Evolutionary conservation across 2,329 filamentous ascomycete genomes (phyloP), one percentile per base, ranked within the genome.

Genomic region (Sporothrix euskadiensis): DNA sequence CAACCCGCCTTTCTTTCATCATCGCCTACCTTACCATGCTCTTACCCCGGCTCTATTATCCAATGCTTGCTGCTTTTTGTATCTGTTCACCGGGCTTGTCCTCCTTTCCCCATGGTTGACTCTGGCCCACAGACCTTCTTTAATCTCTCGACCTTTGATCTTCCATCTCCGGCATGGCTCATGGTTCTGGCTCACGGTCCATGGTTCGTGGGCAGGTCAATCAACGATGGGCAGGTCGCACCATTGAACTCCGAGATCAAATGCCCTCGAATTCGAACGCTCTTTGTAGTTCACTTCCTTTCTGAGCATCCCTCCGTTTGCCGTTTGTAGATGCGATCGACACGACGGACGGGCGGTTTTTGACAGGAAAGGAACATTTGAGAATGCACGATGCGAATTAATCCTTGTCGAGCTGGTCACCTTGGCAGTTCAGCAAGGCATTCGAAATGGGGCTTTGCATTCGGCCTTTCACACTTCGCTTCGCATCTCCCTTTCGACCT

Each of bases 251-350:
- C 41, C 41, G 41, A 49, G 44, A 49, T 49, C 44, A 49, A 49
- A 16, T 19, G 14, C 19, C 41, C 35, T 35, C 0, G 35, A 35
- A 8, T 35, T 35, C 35, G 8, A 35, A 35, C 35, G 35, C 8
- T 35, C 49, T 4, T 54, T 4, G 56, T 10, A 41, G 12, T 10
- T 26, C 61, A 30, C 12, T 66, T 66, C 61, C 61, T 30, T 47
- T 66, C 41, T 26, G 61, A 66, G 61, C 61, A 66, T 66, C 61
- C n/a, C 12, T 14, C 61, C 61, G 61, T 66, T 66, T 44, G n/a
- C 39, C 61, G 35, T 65, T 66, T 47, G n/a, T 9, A 66, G 39
- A 30, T 66, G 39, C 61, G 61, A 66, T 66, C 61, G 39, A 19
- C 61, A 30, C 0, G 16, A 59, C 16, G 22, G 61, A 63, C 59